Conservation (phyloP, 2,329 filamentous ascomycete species). For the Sporothrix humicola region DNA sequence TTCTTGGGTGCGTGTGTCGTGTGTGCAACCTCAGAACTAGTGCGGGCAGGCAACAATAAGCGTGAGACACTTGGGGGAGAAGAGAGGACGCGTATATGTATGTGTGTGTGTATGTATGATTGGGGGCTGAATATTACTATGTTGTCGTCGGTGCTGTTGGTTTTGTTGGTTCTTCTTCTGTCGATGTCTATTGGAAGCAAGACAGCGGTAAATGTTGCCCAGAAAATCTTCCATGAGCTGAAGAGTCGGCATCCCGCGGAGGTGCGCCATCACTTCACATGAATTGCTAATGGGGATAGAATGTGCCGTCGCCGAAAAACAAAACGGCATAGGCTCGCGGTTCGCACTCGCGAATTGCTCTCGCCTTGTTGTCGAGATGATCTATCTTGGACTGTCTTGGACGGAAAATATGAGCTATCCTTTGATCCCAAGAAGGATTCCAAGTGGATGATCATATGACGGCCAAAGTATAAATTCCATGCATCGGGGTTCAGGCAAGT, state of each 20-base stretch:
- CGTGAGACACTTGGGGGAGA: background rate
- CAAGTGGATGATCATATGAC: background rate
- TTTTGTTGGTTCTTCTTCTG: background rate
- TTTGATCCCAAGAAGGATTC: background rate
- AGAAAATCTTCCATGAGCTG: background rate
- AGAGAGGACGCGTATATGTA: background rate
- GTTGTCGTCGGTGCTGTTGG: background rate
- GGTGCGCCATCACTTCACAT: background rate
- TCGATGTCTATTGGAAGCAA: background rate
- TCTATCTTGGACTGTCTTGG: background rate
- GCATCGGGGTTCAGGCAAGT: background rate
- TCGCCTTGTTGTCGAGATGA: background rate
- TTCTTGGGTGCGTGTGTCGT: too few relatives aligned
- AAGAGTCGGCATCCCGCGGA: background rate
- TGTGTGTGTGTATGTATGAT: too few relatives aligned
- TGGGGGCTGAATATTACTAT: background rate
- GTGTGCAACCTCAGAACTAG: background rate
- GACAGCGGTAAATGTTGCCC: background rate
- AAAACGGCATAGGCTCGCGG: background rate
- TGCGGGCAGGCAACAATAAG: conserved; percentile 19
- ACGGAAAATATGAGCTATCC: background rate
- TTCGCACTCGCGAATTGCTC: background rate
- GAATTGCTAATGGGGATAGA: background rate
- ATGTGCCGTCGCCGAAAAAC: background rate
- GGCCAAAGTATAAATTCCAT: background rate